Evolutionary conservation across 768 basidiomycete genomes (phyloP), one percentile per base, ranked within the genome.

Genomic region (Mrakia gelida): DNA sequence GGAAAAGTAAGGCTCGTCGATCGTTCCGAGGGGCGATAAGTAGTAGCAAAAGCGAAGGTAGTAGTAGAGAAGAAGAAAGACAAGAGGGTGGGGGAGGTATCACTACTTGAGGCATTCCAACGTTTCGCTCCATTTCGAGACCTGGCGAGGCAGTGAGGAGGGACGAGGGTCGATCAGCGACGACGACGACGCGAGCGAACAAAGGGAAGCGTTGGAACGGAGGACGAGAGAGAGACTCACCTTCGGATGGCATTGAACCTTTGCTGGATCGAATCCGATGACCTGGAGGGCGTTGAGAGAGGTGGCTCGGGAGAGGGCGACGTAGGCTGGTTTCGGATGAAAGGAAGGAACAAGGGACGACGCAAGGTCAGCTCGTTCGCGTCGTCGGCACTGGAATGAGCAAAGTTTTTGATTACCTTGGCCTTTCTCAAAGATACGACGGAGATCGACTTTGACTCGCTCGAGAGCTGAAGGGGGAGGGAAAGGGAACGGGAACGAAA

Each of bases 401-500:
- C 6, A 67, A 9, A 13, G 38, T 38, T 3, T 34, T 34, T 1
- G 45, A 41, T 18, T 8, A 70, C 67, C 67, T 59, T 73, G 72
- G 13, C 75, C 75, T 49, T 76, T 76, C 28, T 76, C 75, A 26
- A 99, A 99, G 3, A 98, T 91, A 82, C 90, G 91, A 45, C 90
- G 90, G 56, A 99, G 87, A 82, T 98, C 95, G 67, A 98, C 95
- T 82, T 92, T 95, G 81, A 98, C 95, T 65, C 94, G 89, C 32
- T 95, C 92, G 8, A 99, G 87, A 0, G 97, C 76, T 77, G 62
- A 26, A 13, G 18, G 7, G 49, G 75, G 28, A 30, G 43, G 15
- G 41, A 26, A 11, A 41, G 23, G 1, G 63, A 18, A n/a, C n/a
- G n/a, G n/a, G n/a, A n/a, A n/a, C n/a, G 54, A 45, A 34, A 56